These are phyloP conservation scores for Zoysia pacifica DNA, from an alignment of 176 grass and related monocot species.

Conservation along the genomic window DNA sequence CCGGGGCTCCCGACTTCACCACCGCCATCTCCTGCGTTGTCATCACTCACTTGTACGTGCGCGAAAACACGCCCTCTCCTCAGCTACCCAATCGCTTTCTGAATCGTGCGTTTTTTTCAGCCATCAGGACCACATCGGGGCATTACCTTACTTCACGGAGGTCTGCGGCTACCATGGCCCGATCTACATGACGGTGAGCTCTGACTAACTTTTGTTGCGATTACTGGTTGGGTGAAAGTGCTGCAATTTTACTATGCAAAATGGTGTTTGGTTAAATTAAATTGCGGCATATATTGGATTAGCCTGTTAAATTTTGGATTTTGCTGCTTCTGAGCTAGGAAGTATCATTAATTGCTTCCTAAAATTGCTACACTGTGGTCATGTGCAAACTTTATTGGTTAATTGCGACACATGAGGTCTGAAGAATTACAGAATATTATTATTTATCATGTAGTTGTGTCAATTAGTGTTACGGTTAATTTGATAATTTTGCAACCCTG, in stretches of 20 bases:
- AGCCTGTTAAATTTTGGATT: not conserved
- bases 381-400: not conserved
- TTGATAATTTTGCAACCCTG: not conserved
- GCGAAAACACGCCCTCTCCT: not conserved
- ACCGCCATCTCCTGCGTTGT: constrained; percentile 72
- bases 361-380: not conserved
- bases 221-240: not conserved
- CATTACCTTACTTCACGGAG: constrained; percentile 88
- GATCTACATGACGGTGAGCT: constrained; percentile 86
- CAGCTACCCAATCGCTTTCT: not conserved
- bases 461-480: not conserved
- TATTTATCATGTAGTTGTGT: not conserved
- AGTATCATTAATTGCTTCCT: not conserved
- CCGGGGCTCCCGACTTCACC: constrained; percentile 44
- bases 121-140: constrained; percentile 94
- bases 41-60: constrained; percentile 86
- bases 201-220: not conserved
- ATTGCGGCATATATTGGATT: not conserved
- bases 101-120: constrained; percentile 47
- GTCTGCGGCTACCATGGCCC: constrained; percentile 85
- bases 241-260: not conserved
- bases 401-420: not conserved
- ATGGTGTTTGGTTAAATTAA: not conserved
- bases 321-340: constrained; percentile 8
- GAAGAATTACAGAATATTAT: not conserved